These are phyloP conservation scores for Termitomyces sp. DNA, from an alignment of 768 basidiomycete genomes.

Conservation along the genomic window DNA sequence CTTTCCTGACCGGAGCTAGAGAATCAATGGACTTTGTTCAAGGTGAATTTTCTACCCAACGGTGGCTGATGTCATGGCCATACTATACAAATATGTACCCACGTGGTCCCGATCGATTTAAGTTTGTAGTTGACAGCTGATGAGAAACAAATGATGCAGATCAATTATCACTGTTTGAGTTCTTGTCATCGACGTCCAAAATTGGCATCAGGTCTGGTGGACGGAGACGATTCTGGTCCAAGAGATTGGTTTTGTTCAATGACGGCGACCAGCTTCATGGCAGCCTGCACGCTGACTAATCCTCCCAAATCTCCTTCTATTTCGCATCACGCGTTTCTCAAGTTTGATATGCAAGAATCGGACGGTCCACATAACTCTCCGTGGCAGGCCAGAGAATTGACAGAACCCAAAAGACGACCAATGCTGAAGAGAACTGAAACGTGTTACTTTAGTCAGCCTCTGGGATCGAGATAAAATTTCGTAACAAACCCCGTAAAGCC, in stretches of 20 bases:
- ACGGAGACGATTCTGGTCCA: no score
- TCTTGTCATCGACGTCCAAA: no score
- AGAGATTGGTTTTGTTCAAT: no score
- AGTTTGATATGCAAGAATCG: not conserved
- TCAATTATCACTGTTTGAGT: no score
- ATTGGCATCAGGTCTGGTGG: not conserved
- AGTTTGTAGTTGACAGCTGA: no score
- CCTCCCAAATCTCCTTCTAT: no score
- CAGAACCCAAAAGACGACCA: not conserved
- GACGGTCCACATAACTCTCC: not conserved
- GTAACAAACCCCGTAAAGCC: conserved; percentile 64
- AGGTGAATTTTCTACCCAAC: no score
- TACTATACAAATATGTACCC: not conserved
- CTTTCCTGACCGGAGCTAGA: no score
- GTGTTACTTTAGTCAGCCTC: not conserved
- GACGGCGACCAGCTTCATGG: not conserved
- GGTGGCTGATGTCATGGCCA: no score
- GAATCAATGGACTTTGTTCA: no score
- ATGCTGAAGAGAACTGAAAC: not conserved
- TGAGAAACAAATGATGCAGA: no score
- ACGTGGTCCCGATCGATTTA: no score
- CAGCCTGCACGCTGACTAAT: not conserved
- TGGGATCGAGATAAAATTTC: not conserved
- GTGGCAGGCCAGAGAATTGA: not conserved
- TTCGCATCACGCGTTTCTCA: not conserved